phyloP scores from a whole-genome alignment of 2,329 filamentous ascomycete genomes.

The Pyrenochaeta sp. region DNA sequence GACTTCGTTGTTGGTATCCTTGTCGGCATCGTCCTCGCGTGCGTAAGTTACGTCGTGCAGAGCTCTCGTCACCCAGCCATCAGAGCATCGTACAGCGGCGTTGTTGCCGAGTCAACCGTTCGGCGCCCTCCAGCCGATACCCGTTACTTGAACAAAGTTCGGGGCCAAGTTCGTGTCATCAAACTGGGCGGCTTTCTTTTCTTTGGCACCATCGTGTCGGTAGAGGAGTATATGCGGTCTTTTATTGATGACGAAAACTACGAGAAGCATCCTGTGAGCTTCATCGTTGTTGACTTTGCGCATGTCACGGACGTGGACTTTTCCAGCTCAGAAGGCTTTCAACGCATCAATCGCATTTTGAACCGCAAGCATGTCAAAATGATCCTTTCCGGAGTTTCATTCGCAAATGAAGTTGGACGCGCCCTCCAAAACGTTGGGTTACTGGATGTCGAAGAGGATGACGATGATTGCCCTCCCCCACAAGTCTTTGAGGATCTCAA shows the following conservation, averaged over 20 bases:
- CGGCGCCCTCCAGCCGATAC: constrained; percentile 89
- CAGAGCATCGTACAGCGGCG: constrained; percentile 86
- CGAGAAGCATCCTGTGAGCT: constrained; percentile 79
- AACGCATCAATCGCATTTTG: constrained; percentile 86
- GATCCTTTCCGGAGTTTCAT: constrained; percentile 82
- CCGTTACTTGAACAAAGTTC: constrained; percentile 84
- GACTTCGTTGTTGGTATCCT: constrained; percentile 97
- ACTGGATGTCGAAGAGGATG: constrained; percentile 75
- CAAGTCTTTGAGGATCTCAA: constrained; percentile 88
- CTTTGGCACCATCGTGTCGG: constrained; percentile 95
- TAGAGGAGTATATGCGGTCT: constrained; percentile 85
- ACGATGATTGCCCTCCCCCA: constrained; percentile 60
- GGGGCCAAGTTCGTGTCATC: constrained; percentile 86
- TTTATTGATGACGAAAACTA: constrained; percentile 87
- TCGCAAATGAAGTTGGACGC: constrained; percentile 77
- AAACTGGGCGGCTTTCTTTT: constrained; percentile 97
- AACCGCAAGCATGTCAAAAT: constrained; percentile 79
- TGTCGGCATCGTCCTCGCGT: constrained; percentile 89
- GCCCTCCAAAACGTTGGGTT: constrained; percentile 86
- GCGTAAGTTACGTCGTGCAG: constrained; percentile 89
- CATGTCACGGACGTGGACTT: constrained; percentile 95
- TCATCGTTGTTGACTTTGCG: constrained; percentile 85
- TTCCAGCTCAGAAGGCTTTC: constrained; percentile 94
- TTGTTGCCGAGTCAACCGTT: constrained; percentile 90
- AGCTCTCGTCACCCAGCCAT: constrained; percentile 90